Conservation (phyloP, 192 early-diverging fungal species). For the Diversispora epigaea region DNA sequence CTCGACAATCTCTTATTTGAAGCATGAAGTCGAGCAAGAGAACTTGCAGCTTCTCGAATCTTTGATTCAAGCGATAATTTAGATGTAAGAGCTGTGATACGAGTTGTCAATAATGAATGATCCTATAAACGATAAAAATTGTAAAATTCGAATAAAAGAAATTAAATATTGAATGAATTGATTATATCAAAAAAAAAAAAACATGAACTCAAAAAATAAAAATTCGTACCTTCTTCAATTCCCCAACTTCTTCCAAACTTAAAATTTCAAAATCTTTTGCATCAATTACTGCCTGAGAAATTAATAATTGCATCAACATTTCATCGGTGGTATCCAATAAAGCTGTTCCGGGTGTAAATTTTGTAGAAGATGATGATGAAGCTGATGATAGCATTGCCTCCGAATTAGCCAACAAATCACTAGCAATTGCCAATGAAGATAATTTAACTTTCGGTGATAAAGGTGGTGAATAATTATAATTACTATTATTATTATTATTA, state of each 20-base stretch:
- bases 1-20: conserved; percentile 52
- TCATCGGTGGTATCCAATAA: conserved; percentile 38
- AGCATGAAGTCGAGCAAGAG: conserved; percentile 51
- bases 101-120: conserved; percentile 49
- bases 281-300: conserved; percentile 58
- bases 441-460: conserved; percentile 15
- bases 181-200: background rate
- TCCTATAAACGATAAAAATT: conserved; percentile 39
- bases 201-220: background rate
- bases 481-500: background rate
- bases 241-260: conserved; percentile 53
- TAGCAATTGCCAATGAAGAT: conserved; percentile 13
- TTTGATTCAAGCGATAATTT: conserved; percentile 57
- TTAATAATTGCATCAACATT: conserved; percentile 47
- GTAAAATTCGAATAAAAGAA: background rate
- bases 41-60: conserved; percentile 59
- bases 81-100: conserved; percentile 46
- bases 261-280: conserved; percentile 54
- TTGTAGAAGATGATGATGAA: background rate
- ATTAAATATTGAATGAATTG: background rate
- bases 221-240: conserved; percentile 50
- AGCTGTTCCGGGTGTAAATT: background rate
- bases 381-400: conserved; percentile 19
- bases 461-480: conserved; percentile 3
- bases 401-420: conserved; percentile 19